Base-by-base conservation (phyloP, 2,329 filamentous ascomycete species). In the Neonectria punicea region DNA sequence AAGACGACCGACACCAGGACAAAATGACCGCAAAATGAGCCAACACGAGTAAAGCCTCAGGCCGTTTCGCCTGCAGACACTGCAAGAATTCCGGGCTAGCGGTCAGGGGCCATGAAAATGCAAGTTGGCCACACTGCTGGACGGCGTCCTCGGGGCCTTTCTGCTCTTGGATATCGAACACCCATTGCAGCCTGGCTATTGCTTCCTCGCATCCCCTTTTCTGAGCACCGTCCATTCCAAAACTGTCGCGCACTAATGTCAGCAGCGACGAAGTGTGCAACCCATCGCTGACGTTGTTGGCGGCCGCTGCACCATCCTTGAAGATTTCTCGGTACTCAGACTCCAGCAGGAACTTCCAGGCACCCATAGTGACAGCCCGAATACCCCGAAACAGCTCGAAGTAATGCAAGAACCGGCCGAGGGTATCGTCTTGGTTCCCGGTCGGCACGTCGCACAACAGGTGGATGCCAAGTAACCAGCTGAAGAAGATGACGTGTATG, bases 311-410 rank as follows among this genome's bases (percentile, higher is more conserved):
- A 10, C 57, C 57, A 13, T 43, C 20, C 11, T 49, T 14, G 11
- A 59, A 53, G 10, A 59, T 34, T 16, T 28, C 47, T 4, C n/a
- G 20, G n/a, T 44, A 32, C 13, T 59, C 57, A 10, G 57, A 53
- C 30, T 59, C 47, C 18, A 59, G 47, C 10, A 59, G 14, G 39
- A 59, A 59, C 34, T 43, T 14, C 57, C 57, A 59, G 3, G 57
- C 34, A 8, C 32, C 47, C 22, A 25, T 6, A 2, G n/a, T 34
- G 0, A 53, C 57, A 9, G 28, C 25, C 1, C 32, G 22, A 5
- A 59, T 18, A 10, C 57, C 57, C 7, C 57, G 57, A 44, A 53
- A 59, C 36, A 59, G 34, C 18, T 59, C 22, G 11, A 59, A n/a
- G 22, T 53, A 53, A 44, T 53, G 47, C 9, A 59, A 22, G 39